phyloP scores from a whole-genome alignment of 148 eudicot genomes.

The Simmondsia chinensis region DNA sequence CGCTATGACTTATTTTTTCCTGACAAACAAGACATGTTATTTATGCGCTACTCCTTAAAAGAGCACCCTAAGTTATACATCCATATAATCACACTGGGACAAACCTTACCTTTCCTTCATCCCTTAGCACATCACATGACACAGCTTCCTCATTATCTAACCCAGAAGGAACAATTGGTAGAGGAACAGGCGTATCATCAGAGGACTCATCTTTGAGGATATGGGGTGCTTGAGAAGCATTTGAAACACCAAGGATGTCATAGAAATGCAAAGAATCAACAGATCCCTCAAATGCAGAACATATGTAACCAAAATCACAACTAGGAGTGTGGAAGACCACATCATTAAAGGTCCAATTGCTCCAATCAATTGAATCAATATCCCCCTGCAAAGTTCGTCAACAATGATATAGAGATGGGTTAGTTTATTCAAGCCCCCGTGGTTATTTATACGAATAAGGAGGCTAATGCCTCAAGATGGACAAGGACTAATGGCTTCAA shows the following conservation, averaged over 20 bases:
- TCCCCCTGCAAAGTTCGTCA: constrained; percentile 49
- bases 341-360: constrained; percentile 54
- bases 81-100: too few species aligned
- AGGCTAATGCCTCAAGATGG: neutral
- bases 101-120: too few species aligned
- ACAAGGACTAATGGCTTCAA: too few species aligned
- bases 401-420: constrained; percentile 3
- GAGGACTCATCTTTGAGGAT: constrained; percentile 15
- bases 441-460: too few species aligned
- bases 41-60: too few species aligned
- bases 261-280: constrained; percentile 33
- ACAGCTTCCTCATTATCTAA: constrained; percentile 30
- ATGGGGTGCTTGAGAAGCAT: constrained; percentile 9
- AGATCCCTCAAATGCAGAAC: constrained; percentile 21
- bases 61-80: too few species aligned
- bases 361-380: constrained; percentile 49
- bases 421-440: too few species aligned
- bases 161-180: constrained; percentile 9
- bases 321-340: constrained; percentile 15
- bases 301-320: constrained; percentile 16
- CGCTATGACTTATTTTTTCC: neutral
- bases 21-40: too few species aligned
- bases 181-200: too few species aligned
- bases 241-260: constrained; percentile 19
- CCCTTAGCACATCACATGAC: too few species aligned